Evolutionary conservation across 805 yeast genomes (phyloP).

Genomic region (Ogataea nonfermentans): DNA sequence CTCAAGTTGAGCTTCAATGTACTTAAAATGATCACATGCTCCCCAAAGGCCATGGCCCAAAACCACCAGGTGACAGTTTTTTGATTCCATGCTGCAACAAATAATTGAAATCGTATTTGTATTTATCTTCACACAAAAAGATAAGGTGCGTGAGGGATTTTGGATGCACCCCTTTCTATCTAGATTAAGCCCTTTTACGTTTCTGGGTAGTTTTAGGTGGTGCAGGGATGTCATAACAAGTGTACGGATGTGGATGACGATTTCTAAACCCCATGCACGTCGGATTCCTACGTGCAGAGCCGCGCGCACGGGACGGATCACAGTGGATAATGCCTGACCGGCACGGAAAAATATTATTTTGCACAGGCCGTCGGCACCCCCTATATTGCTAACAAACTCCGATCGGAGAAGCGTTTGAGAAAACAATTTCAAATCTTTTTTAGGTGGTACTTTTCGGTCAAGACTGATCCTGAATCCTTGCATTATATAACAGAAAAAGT

Average conservation of each 20-base stretch:
- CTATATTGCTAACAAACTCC: constrained; percentile 8
- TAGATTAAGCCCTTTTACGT: constrained; percentile 1
- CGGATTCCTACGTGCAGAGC: constrained; percentile 5
- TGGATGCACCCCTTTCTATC: background rate
- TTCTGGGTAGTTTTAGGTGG: constrained; percentile 3
- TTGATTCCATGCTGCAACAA: constrained; percentile 13
- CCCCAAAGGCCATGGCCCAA: constrained; percentile 76
- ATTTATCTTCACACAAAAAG: constrained; percentile 8
- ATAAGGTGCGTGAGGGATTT: background rate
- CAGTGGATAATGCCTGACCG: background rate
- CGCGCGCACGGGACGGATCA: constrained; percentile 2
- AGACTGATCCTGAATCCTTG: constrained; percentile 11
- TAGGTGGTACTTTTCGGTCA: constrained; percentile 18
- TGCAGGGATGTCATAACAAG: constrained; percentile 3
- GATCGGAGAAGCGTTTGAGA: constrained; percentile 9
- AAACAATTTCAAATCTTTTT: constrained; percentile 5
- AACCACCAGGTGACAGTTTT: constrained; percentile 52
- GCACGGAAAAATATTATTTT: background rate
- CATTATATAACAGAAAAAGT: constrained; percentile 3
- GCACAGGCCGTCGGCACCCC: constrained; percentile 1
- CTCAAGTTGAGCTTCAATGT: constrained; percentile 50
- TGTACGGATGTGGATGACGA: background rate
- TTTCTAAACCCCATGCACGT: constrained; percentile 2
- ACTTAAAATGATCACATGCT: constrained; percentile 60
- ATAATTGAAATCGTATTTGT: background rate